Base-by-base conservation (phyloP, 1,284 basidiomycete genomes). In the Tylopilus sp. region DNA sequence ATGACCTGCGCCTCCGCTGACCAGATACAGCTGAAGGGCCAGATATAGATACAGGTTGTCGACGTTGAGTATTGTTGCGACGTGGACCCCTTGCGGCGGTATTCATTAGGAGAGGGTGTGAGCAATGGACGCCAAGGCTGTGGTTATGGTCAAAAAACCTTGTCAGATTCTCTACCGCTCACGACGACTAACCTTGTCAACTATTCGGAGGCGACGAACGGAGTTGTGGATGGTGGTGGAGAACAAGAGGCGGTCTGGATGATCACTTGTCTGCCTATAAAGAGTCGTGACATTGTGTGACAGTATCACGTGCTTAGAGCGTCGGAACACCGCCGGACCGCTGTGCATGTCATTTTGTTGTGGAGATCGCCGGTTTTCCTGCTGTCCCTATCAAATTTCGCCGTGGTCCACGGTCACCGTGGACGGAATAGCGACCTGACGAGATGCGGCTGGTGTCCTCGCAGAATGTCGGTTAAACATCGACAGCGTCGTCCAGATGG, bases 1-100 rank as follows among this genome's bases (percentile, higher is more conserved):
- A 49, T 20, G 64, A 68, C 51, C 64, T 56, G 38, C 52, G 61
- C 30, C 65, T 59, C 34, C 62, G 62, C 35, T 58, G 55, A 41
- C 4, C 52, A 18, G 57, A 36, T 31, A 48, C 35, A 17, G 55
- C 40, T 4, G 56, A 39, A n/a, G 54, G 51, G 8, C 60, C 61
- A 20, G 53, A 64, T 40, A 64, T 50, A 9, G 54, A 10, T 7
- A 14, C 30, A 18, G 53, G 55, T 40, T 54, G 58, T 37, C 60
- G 64, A 49, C 65, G 50, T 49, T 56, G 54, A 36, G 33, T 30
- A 30, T 58, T 64, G 29, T 41, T 64, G 24, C 64, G 61, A 49
- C 66, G 59, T 31, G 54, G 51, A 30, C 50, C 59, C 39, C 65
- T 63, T 14, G 53, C 30, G 24, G 58, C n/a, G 41, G 57, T 57